phyloP scores from a whole-genome alignment of 2,329 filamentous ascomycete genomes.

The Parastagonospora avenae region DNA sequence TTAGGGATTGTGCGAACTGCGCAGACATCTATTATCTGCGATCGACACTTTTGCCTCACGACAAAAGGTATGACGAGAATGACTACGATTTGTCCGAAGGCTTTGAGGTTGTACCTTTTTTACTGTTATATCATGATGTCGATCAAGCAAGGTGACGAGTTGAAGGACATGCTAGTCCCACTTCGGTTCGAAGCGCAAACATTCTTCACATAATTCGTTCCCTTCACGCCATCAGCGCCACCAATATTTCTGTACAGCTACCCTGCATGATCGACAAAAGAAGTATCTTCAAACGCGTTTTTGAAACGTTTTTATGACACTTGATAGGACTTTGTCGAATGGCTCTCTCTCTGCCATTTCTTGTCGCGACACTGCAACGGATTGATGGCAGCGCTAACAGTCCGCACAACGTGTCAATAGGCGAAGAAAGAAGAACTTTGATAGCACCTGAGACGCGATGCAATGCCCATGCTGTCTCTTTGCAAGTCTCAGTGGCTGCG shows the following conservation, averaged over 20 bases:
- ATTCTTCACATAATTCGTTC: no score
- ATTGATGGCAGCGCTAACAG: conserved; percentile 8
- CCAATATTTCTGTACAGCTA: conserved; percentile 46
- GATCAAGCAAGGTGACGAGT: conserved; percentile 8
- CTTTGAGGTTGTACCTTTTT: conserved; percentile 5
- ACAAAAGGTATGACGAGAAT: no score
- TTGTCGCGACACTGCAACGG: conserved; percentile 15
- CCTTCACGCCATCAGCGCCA: conserved; percentile 25
- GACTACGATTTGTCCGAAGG: no score
- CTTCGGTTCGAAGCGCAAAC: neutral
- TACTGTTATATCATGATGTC: conserved; percentile 18
- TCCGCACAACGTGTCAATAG: conserved; percentile 9
- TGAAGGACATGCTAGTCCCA: conserved; percentile 10
- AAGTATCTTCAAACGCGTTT: conserved; percentile 22
- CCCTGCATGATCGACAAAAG: conserved; percentile 41
- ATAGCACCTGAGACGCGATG: conserved; percentile 3
- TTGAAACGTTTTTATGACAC: conserved; percentile 30
- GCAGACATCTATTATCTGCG: no score
- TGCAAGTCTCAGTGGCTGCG: conserved; percentile 4
- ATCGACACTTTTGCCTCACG: no score
- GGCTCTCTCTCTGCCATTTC: conserved; percentile 5
- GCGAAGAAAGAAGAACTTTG: no score
- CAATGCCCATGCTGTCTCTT: neutral
- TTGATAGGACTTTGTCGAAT: conserved; percentile 14
- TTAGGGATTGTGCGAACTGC: no score